Conservation (phyloP, 352 stramenopile genomes). For the Globisporangium middletonii region DNA sequence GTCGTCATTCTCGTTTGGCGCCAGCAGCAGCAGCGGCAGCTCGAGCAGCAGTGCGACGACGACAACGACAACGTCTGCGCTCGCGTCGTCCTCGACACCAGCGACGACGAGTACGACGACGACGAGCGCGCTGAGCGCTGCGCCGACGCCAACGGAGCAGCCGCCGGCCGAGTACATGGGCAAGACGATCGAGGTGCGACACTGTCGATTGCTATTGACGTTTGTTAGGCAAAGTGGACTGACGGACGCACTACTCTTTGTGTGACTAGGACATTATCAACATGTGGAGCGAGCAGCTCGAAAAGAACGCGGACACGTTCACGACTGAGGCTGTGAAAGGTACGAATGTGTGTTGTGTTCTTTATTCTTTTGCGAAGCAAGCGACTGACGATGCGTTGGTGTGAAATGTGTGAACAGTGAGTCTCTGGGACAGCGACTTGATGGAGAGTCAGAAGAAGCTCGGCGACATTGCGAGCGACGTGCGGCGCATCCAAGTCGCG, state of each 20-base stretch:
- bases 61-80: constrained; percentile 15
- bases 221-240: no score
- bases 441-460: constrained; percentile 86
- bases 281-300: constrained; percentile 84
- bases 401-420: constrained; percentile 33
- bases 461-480: constrained; percentile 75
- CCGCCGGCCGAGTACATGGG: constrained; percentile 81
- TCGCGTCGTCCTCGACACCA: constrained; percentile 1
- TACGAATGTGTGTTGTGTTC: constrained; percentile 10
- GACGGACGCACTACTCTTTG: neutral
- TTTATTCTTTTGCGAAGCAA: neutral
- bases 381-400: neutral
- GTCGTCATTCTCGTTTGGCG: constrained; percentile 5
- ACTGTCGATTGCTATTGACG: neutral
- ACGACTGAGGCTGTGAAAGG: constrained; percentile 85
- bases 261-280: constrained; percentile 77
- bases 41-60: constrained; percentile 14
- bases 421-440: constrained; percentile 76
- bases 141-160: constrained; percentile 45
- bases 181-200: constrained; percentile 68
- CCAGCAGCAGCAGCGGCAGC: constrained; percentile 3
- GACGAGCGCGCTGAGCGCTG: constrained; percentile 17
- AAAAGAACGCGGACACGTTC: constrained; percentile 81
- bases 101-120: neutral
- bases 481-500: constrained; percentile 78